These are phyloP conservation scores for Odonthalia washingtoniensis DNA, from an alignment of 31 red algal species.

Conservation along the genomic window DNA sequence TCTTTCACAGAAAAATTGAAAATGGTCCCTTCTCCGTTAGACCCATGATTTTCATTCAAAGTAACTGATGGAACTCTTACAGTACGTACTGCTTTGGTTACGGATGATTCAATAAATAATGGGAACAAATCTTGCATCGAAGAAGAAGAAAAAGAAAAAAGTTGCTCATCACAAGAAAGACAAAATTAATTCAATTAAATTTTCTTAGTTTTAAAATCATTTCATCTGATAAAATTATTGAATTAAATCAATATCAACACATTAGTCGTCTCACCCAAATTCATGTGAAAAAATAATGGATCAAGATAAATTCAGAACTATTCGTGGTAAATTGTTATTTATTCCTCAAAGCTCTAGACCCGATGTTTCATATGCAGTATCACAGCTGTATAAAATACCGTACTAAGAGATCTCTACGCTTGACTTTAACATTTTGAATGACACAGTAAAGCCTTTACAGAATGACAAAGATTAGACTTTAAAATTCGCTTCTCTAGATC, in stretches of 20 bases:
- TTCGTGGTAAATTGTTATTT: neutral
- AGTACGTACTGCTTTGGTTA: neutral
- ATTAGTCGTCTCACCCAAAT: neutral
- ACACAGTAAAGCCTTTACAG: neutral
- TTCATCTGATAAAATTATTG: neutral
- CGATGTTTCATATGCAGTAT: neutral
- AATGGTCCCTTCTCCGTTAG: neutral
- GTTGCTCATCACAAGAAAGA: neutral
- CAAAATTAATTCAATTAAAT: neutral
- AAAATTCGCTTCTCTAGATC: neutral
- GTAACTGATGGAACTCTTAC: neutral
- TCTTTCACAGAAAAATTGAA: neutral
- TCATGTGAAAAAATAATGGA: neutral
- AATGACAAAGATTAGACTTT: neutral
- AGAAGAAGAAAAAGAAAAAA: neutral
- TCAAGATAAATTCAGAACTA: neutral
- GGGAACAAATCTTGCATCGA: neutral
- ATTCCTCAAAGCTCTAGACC: neutral
- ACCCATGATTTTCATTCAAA: neutral
- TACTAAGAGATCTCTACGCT: neutral
- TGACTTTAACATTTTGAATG: neutral
- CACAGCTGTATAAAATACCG: neutral
- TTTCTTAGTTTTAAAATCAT: neutral
- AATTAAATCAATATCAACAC: neutral
- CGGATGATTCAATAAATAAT: conserved; percentile 13